Percentiles rank a stretch among this genome's conserved stretches.
These are phyloP conservation scores for Agaricus subrufescens DNA, from an alignment of 768 basidiomycete genomes.

Conservation along the genomic window DNA sequence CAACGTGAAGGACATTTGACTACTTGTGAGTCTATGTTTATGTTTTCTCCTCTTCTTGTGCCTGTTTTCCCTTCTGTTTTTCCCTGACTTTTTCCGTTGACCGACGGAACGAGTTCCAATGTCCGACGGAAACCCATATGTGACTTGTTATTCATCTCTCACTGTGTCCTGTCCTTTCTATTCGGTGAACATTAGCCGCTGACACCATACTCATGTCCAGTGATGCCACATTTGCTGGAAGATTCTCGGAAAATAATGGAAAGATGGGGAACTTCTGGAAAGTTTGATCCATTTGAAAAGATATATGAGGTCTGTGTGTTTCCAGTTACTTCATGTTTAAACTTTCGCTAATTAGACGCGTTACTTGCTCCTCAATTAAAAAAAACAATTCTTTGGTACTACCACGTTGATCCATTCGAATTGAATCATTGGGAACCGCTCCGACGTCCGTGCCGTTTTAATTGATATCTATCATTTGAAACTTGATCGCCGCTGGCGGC, in stretches of 20 bases:
- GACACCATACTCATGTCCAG: slow-evolving; percentile 27
- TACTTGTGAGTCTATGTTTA: slow-evolving; percentile 41
- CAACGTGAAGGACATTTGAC: slow-evolving; percentile 60
- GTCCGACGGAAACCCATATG: background rate
- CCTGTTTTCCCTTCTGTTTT: background rate
- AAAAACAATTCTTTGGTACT: too few species aligned
- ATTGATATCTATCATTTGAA: background rate
- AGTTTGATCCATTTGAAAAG: slow-evolving; percentile 67
- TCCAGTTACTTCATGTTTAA: slow-evolving; percentile 2
- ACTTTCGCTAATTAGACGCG: too few species aligned
- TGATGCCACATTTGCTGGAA: slow-evolving; percentile 59
- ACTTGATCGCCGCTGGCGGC: background rate
- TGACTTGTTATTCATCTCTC: background rate
- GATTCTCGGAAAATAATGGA: slow-evolving; percentile 61
- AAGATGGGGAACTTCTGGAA: slow-evolving; percentile 60
- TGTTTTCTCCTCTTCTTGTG: background rate
- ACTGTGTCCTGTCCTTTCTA: background rate
- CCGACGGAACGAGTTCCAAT: background rate
- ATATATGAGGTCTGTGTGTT: slow-evolving; percentile 56
- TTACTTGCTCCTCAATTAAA: too few species aligned
- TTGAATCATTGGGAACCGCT: background rate
- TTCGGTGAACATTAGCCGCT: background rate
- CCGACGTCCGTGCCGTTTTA: slow-evolving; percentile 5
- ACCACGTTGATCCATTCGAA: background rate
- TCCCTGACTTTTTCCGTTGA: background rate